Evolutionary conservation across 2,329 filamentous ascomycete species (phyloP).

Genomic region (Fusarium neocosmosporiellum): DNA sequence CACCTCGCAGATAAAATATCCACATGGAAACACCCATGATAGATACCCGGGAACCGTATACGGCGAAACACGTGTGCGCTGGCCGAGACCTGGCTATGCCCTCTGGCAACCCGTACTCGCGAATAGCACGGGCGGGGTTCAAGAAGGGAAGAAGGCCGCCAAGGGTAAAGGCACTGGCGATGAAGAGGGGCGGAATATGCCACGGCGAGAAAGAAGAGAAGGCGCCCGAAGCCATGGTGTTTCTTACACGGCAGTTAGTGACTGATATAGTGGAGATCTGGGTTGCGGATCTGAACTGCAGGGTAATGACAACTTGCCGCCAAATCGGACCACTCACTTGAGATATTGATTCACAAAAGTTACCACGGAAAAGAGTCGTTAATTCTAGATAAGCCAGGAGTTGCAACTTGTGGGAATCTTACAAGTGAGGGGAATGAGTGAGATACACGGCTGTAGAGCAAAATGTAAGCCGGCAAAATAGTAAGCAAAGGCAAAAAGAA

Average conservation of each 20-base stretch:
- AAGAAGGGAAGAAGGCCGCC: slow-evolving; percentile 49
- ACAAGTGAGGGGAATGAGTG: background rate
- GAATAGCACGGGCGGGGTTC: slow-evolving; percentile 46
- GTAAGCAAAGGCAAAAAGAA: slow-evolving; percentile 10
- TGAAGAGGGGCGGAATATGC: slow-evolving; percentile 43
- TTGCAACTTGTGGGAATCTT: background rate
- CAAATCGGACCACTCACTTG: background rate
- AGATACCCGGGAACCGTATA: slow-evolving; percentile 37
- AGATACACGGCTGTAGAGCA: background rate
- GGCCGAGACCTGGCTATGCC: slow-evolving; percentile 45
- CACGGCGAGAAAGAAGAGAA: slow-evolving; percentile 31
- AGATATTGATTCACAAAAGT: background rate
- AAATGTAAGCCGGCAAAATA: background rate
- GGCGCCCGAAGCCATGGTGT: slow-evolving; percentile 23
- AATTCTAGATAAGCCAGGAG: background rate
- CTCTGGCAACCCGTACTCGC: slow-evolving; percentile 47
- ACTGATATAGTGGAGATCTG: background rate
- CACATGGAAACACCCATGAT: slow-evolving; percentile 37
- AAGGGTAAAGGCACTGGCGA: slow-evolving; percentile 46
- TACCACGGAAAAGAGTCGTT: background rate
- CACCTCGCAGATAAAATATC: slow-evolving; percentile 35
- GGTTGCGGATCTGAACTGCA: background rate
- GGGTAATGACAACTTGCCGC: background rate
- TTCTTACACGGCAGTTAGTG: background rate
- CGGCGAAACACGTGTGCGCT: slow-evolving; percentile 46